These are phyloP conservation scores for Ceratocystis harringtonii DNA, from an alignment of 2,329 filamentous ascomycete genomes.

Conservation along the genomic window DNA sequence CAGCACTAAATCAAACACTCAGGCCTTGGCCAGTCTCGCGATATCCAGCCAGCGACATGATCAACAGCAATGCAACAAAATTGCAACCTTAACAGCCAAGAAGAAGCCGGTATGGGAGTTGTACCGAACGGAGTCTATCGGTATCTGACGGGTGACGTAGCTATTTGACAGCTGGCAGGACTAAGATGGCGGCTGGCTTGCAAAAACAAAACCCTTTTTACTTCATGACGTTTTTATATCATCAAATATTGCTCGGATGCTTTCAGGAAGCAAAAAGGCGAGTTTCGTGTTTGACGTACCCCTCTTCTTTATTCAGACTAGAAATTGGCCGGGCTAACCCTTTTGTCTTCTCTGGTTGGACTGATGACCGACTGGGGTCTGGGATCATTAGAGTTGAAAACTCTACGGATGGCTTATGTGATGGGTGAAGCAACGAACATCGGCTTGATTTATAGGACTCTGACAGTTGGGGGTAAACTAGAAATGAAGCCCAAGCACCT, in stretches of 20 bases:
- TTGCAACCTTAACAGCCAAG: not conserved
- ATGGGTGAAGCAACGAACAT: not conserved
- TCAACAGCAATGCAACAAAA: not conserved
- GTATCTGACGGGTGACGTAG: not conserved
- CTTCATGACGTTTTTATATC: not conserved
- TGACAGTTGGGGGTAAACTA: no score
- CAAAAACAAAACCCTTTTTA: not conserved
- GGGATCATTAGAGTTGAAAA: constrained; percentile 1
- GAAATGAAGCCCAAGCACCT: no score
- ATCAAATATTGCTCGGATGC: not conserved
- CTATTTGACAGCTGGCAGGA: not conserved
- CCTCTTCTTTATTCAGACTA: not conserved
- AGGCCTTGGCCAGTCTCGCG: not conserved
- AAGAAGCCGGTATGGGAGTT: not conserved
- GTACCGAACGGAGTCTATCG: not conserved
- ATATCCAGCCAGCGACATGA: not conserved
- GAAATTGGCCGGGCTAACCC: no score
- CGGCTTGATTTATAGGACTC: no score
- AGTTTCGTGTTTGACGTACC: not conserved
- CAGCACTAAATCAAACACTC: not conserved
- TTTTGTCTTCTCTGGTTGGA: no score
- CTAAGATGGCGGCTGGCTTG: not conserved
- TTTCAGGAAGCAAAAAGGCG: not conserved
- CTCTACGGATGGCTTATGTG: not conserved
- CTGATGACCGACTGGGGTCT: not conserved